Conservation (phyloP, 2,329 filamentous ascomycete genomes). For the Balansia obtecta region DNA sequence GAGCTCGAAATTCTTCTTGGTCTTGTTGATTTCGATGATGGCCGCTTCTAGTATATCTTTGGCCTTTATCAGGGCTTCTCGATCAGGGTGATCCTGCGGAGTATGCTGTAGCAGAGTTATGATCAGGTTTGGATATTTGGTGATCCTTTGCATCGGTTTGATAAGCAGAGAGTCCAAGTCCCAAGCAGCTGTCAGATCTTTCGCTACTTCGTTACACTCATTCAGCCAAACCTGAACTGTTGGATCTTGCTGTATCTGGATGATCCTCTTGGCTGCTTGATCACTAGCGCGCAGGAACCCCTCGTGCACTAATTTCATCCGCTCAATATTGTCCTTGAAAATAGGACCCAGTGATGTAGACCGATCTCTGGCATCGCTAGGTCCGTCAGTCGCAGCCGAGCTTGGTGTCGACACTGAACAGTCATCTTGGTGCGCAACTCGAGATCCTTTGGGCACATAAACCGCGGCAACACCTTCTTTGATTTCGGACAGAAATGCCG, state of each 20-base stretch:
- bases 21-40: slow-evolving; percentile 80
- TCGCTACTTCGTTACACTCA: slow-evolving; percentile 85
- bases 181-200: slow-evolving; percentile 89
- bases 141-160: slow-evolving; percentile 88
- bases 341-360: slow-evolving; percentile 39
- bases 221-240: slow-evolving; percentile 74
- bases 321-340: slow-evolving; percentile 44
- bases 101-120: slow-evolving; percentile 70
- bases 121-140: slow-evolving; percentile 85
- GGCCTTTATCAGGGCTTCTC: slow-evolving; percentile 44
- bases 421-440: slow-evolving; percentile 29
- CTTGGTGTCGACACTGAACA: slow-evolving; percentile 28
- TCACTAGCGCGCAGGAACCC: slow-evolving; percentile 52
- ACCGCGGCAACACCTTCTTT: slow-evolving; percentile 70
- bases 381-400: slow-evolving; percentile 26
- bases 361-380: slow-evolving; percentile 40
- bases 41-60: slow-evolving; percentile 48
- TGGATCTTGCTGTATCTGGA: slow-evolving; percentile 49
- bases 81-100: slow-evolving; percentile 72
- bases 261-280: slow-evolving; percentile 46
- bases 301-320: slow-evolving; percentile 49
- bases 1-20: slow-evolving; percentile 87
- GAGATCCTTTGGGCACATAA: slow-evolving; percentile 51
- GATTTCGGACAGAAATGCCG: slow-evolving; percentile 63
- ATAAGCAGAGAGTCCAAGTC: slow-evolving; percentile 91